Evolutionary conservation across 2,329 filamentous ascomycete genomes (phyloP), one percentile per base, ranked within the genome.

Genomic region (Microdochium nivale): DNA sequence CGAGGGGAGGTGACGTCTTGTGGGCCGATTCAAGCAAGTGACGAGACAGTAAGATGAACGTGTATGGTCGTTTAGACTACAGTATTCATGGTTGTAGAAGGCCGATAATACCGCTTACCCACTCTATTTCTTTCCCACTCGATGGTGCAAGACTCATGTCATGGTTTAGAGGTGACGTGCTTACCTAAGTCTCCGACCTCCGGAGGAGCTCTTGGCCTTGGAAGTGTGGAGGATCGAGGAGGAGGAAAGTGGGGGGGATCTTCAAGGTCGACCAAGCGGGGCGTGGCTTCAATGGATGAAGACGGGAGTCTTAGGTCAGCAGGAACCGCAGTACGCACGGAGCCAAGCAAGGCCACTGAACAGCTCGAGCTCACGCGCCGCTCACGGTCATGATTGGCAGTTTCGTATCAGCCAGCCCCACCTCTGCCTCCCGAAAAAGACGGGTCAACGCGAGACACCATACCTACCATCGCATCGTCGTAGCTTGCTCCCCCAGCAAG

Each of bases 131-230:
- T 49, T 23, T 16, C 23, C 16, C 16, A 8, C 40, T 23, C 19
- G 21, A 7, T 23, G 14, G 14, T 21, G 40, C 40, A 44, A 44
- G 40, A 44, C 40, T 44, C 40, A 44, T 44, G 8, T 44, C 40
- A 44, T 44, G 8, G 40, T 23, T 30, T 11, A 7, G 4, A 23
- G 40, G 13, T 10, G 40, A 44, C 19, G 40, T 48, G 56, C 52
- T 63, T 61, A 62, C 51, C 49, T 62, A 63, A 57, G 48, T 51
- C n/a, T n/a, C 51, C 49, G 30, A 55, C 49, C 25, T 51, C 27
- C 54, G 50, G 52, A 44, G 19, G 35, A n/a, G n/a, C n/a, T n/a
- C 27, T 30, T 30, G 5, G 5, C 5, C 27, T 30, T 5, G 27
- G 11, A 11, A 11, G 5, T 30, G 27, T 30, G 27, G 27, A 30